Evolutionary conservation across 768 basidiomycete species (phyloP), one percentile per base, ranked within the genome.

Genomic region (Flagelloscypha sp.): DNA sequence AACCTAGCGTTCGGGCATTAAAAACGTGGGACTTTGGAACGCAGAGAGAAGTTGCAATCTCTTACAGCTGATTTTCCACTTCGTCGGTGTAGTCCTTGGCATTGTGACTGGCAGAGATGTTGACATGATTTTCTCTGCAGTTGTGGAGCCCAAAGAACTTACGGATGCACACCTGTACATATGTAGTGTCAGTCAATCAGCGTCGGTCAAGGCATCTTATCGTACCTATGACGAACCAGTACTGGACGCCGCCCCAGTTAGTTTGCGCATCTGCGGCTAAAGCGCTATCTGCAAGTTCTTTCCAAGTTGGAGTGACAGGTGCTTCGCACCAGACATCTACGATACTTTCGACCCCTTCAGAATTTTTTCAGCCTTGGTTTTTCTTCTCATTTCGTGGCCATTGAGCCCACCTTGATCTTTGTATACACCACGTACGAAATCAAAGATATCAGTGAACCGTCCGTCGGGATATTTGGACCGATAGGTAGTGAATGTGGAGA

Each of bases 281-380:
- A 2, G 83, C 82, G 1, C 78, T 74, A 54, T 86, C 80, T 1
- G 86, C 86, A 28, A 84, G 62, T 41, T 79, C 79, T 46, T 62
- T 72, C 84, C 84, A 88, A 6, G 62, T 13, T 1, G 36, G 41
- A 22, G 43, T 59, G 10, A 85, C 74, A 0, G 86, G 82, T 0
- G 81, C 82, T 48, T 89, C 88, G 45, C 88, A 92, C 81, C 84
- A 92, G 2, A 92, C 88, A 45, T 92, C 88, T 5, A 92, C 76
- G 35, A 90, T 66, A 5, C 76, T 69, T 34, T 73, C 61, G 4
- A 88, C 74, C 24, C n/a, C n/a, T n/a, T n/a, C n/a, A n/a, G n/a
- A n/a, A n/a, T n/a, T n/a, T n/a, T n/a, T n/a, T n/a, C n/a, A n/a
- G n/a, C n/a, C n/a, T n/a, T n/a, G n/a, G n/a, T n/a, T n/a, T n/a